Base-by-base conservation (phyloP, 2,329 filamentous ascomycete genomes). In the Phaeosphaeriaceae sp. region DNA sequence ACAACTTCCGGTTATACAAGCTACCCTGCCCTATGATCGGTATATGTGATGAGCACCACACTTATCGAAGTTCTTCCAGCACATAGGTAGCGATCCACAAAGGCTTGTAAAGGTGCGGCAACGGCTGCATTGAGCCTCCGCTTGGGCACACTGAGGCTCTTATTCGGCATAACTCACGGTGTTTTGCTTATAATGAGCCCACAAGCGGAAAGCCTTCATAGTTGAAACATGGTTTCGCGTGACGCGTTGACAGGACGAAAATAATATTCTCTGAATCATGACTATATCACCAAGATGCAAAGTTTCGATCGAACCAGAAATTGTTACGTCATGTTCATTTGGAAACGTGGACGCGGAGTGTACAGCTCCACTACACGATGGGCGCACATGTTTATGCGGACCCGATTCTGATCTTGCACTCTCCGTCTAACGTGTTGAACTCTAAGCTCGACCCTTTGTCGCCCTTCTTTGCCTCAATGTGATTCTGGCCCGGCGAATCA, bases 381-480 rank as follows among this genome's bases (percentile, higher is more conserved):
- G 31, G 31, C 31, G 31, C 31, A 25, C 10, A 15, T 5, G 13
- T 25, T 68, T 56, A 73, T 9, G 67, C 9, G 52, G 63, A 72
- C 13, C 75, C 74, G 51, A 76, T 66, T 48, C 64, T 68, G 36
- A 77, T 69, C 45, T 76, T 70, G 52, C 69, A 73, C 6, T 61
- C 65, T 17, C 73, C 74, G 57, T 67, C 77, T 19, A 71, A 60
- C 19, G 71, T 75, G 25, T 69, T 68, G 36, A 80, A 75, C 17
- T 62, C 67, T 58, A 81, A 63, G 1, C 46, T 71, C 52, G 76
- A 76, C 2, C 63, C 58, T 0, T 73, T 77, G 31, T 62, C 40
- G 0, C 79, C 80, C 58, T 81, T 82, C 55, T 71, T 73, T 22
- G 78, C 80, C 44, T 75, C 65, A 0, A 80, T 63, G 48, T 71